These are phyloP conservation scores for Pezicula radicicola DNA, from an alignment of 2,329 filamentous ascomycete species.

Conservation along the genomic window DNA sequence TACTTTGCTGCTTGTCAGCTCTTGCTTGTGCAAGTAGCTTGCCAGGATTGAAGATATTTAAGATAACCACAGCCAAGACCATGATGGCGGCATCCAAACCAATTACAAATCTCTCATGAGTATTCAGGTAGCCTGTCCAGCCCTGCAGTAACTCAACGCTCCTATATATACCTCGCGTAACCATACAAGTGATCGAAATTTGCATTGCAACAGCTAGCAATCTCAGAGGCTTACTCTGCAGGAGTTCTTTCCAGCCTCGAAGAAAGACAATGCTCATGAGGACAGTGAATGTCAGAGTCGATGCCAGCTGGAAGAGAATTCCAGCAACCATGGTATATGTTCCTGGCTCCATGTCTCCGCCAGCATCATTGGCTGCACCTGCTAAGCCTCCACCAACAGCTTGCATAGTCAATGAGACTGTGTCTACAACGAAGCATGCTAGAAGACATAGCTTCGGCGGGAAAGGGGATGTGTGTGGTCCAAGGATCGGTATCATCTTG, in stretches of 20 bases:
- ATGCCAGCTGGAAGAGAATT: conserved; percentile 32
- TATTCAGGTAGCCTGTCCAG: conserved; percentile 37
- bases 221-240: conserved; percentile 25
- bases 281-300: conserved; percentile 34
- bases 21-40: neutral
- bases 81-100: conserved; percentile 40
- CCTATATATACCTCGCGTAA: conserved; percentile 40
- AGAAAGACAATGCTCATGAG: conserved; percentile 31
- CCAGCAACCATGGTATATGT: conserved; percentile 35
- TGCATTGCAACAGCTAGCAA: conserved; percentile 36
- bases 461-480: conserved; percentile 46
- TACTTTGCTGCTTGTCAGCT: neutral
- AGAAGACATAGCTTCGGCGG: conserved; percentile 49
- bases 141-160: conserved; percentile 43
- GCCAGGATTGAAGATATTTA: conserved; percentile 26
- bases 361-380: conserved; percentile 33
- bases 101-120: conserved; percentile 38
- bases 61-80: conserved; percentile 32
- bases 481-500: conserved; percentile 49
- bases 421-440: conserved; percentile 56
- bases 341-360: conserved; percentile 24
- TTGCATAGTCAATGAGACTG: conserved; percentile 55
- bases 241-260: conserved; percentile 39
- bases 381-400: conserved; percentile 53
- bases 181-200: conserved; percentile 35